Evolutionary conservation across 768 basidiomycete genomes (phyloP), one percentile per base, ranked within the genome.

Genomic region (Auriscalpium vulgare): DNA sequence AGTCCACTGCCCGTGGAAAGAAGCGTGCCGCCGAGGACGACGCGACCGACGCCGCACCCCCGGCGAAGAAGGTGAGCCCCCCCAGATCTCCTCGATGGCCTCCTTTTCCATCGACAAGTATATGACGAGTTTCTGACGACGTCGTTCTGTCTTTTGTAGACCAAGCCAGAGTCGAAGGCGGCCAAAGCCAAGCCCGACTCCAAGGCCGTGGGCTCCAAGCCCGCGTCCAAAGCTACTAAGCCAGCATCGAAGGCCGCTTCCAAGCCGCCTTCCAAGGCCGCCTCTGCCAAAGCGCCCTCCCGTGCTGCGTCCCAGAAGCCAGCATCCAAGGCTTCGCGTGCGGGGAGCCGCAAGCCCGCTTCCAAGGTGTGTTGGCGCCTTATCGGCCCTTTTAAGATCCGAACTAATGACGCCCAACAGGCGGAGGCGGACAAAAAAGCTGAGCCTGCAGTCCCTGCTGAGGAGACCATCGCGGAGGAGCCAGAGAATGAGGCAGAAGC

Each of bases 51-150:
- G 40, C 40, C 14, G 70, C 73, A 51, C 85, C 85, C 37, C 74
- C 85, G 0, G 72, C 82, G 7, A 88, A 88, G 73, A 87, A 83
- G 78, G 87, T 83, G 48, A 44, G 63, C 58, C n/a, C 37, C 51
- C 29, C 4, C 7, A 29, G 29, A 53, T 36, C 45, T 38, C 37
- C 21, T 53, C 16, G 47, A 7, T 37, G 8, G 23, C 34, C 43
- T 44, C 19, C 11, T 21, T 17, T 19, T 51, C 5, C 40, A n/a
- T 52, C 54, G 29, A 34, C 40, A 29, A 21, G 29, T 4, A 4
- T 29, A 29, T 29, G 29, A 7, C 29, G 29, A 29, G 29, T 29
- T 29, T 4, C 29, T 29, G 2, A 29, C 29, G 4, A 7, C 7
- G 29, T 29, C 7, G 4, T 29, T 29, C 29, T 29, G 29, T 29